Conservation (phyloP, 129 eudicot genomes). For the Deinandra increscens region DNA sequence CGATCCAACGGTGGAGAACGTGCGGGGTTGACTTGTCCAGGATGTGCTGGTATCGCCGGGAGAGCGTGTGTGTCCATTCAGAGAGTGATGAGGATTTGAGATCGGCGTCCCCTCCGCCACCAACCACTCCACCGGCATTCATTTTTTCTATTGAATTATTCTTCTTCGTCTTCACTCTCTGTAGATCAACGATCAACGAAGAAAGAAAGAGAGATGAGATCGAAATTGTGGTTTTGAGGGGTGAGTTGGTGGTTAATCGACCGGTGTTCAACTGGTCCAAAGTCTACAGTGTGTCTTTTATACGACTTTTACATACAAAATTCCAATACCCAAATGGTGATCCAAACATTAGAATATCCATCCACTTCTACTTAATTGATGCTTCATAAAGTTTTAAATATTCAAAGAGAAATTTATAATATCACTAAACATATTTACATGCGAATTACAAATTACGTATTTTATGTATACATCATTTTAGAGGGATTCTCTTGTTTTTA, state of each 20-base stretch:
- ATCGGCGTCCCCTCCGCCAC: slow-evolving; percentile 18
- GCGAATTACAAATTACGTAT: no score
- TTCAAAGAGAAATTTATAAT: no score
- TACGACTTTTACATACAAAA: not conserved
- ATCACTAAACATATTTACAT: no score
- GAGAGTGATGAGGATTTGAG: slow-evolving; percentile 43
- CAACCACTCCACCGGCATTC: not conserved
- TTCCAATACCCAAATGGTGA: not conserved
- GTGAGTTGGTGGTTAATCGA: no score
- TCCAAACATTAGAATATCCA: not conserved
- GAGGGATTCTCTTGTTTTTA: no score
- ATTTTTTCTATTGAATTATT: not conserved
- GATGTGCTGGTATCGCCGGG: slow-evolving; percentile 72
- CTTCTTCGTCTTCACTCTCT: not conserved
- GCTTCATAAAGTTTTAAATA: not conserved
- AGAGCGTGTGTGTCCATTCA: slow-evolving; percentile 42
- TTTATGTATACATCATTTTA: no score
- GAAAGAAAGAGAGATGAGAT: no score
- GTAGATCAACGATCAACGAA: not conserved
- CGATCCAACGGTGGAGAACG: slow-evolving; percentile 83
- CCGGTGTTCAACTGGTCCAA: no score
- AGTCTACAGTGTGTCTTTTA: not conserved
- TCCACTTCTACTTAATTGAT: not conserved
- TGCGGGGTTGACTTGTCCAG: slow-evolving; percentile 80
- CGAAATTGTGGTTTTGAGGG: no score